Conservation (phyloP, 2,329 filamentous ascomycete genomes). For the Exophiala sp. region DNA sequence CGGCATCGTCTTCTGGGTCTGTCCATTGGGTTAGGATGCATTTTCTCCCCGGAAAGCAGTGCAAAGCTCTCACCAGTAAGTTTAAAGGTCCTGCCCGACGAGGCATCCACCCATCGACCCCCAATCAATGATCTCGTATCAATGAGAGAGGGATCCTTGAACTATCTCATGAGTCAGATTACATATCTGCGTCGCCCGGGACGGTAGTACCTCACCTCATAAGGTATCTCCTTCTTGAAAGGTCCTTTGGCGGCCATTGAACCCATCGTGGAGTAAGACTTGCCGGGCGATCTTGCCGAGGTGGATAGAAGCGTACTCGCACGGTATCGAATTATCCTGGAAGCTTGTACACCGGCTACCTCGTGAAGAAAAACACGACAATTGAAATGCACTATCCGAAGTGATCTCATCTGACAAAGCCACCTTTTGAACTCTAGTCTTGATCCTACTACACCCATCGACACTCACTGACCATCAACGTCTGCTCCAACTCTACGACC, state of each 20-base stretch:
- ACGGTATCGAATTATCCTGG: not conserved
- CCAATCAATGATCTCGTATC: constrained; percentile 7
- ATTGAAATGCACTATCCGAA: no score
- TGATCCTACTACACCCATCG: no score
- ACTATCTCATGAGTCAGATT: not conserved
- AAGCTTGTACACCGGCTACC: not conserved
- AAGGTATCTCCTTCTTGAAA: constrained; percentile 4
- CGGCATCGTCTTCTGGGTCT: constrained; percentile 2
- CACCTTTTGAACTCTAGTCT: no score
- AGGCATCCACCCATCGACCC: constrained; percentile 1
- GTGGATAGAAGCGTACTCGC: not conserved
- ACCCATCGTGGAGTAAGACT: not conserved
- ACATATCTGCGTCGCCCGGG: not conserved
- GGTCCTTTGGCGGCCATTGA: not conserved
- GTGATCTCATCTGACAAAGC: no score
- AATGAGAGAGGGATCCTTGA: constrained; percentile 7
- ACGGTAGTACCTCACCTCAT: not conserved
- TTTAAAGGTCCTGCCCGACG: constrained; percentile 1
- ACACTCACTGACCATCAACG: no score
- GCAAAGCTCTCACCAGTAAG: not conserved
- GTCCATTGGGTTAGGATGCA: not conserved
- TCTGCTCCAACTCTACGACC: no score
- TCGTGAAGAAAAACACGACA: no score
- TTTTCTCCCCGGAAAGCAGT: not conserved
- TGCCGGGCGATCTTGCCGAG: not conserved